Evolutionary conservation across 805 yeast species (phyloP).

Genomic region (Kuraishia piskuri): DNA sequence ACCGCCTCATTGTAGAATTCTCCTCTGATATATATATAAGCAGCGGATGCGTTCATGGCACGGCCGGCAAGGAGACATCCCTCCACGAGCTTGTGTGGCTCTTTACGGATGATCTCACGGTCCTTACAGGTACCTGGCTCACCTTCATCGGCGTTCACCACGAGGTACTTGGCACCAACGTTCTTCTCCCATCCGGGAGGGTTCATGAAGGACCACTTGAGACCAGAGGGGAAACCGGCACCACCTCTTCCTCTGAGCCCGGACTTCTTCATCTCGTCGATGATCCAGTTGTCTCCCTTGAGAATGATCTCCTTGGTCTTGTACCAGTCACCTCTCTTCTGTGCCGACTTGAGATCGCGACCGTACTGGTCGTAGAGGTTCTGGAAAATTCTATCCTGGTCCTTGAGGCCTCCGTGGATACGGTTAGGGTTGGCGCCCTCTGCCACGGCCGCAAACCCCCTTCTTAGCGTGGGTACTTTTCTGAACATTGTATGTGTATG

Average conservation of each 20-base stretch:
- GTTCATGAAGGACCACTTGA: conserved; percentile 91
- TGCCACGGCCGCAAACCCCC: conserved; percentile 32
- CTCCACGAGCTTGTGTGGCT: conserved; percentile 85
- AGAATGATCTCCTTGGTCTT: conserved; percentile 78
- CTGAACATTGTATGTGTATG: conserved; percentile 3
- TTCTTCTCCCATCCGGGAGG: conserved; percentile 95
- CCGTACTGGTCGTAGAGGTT: conserved; percentile 73
- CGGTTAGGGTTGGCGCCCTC: conserved; percentile 37
- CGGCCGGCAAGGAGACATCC: conserved; percentile 88
- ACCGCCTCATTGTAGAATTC: conserved; percentile 82
- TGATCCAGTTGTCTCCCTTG: conserved; percentile 86
- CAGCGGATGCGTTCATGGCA: conserved; percentile 91
- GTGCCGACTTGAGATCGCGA: conserved; percentile 62
- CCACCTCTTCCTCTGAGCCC: conserved; percentile 92
- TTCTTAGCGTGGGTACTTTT: conserved; percentile 4
- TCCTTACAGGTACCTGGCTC: conserved; percentile 95
- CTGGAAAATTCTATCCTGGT: conserved; percentile 82
- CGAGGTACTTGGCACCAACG: conserved; percentile 80
- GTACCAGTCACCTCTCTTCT: conserved; percentile 85
- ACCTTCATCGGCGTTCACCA: conserved; percentile 90
- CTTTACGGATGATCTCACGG: conserved; percentile 84
- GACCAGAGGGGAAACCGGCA: conserved; percentile 88
- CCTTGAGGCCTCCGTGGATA: conserved; percentile 66
- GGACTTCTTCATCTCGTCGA: conserved; percentile 76
- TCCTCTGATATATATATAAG: conserved; percentile 85